Base-by-base conservation (phyloP, 192 early-diverging fungal genomes). In the Dissophora globulifera region DNA sequence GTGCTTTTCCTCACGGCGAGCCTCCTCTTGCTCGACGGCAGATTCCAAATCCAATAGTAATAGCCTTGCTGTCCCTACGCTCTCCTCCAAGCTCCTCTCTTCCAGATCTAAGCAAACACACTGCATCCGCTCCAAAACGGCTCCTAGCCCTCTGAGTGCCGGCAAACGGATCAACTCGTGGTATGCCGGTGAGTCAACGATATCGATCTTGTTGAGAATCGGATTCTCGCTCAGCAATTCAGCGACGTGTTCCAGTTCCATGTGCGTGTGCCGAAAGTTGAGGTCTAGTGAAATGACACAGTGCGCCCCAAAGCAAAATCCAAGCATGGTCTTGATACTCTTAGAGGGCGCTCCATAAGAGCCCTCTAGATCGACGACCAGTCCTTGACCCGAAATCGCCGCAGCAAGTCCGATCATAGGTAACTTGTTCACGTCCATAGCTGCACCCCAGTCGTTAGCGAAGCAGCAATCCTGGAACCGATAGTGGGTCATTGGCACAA, bases 371-470 rank as follows among this genome's bases (percentile, higher is more conserved):
- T 75, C 71, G 11, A 75, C 71, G 5, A 59, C 56, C 7, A 75
- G 32, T 30, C 71, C 71, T 48, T 75, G 71, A 46, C 55, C 62
- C 11, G 71, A 66, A 33, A 75, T 66, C 26, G 71, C 55, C 1
- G 71, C 71, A 3, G 71, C 71, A 12, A 75, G 51, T 48, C 71
- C 71, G 26, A 75, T 75, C 71, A 75, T 75, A 0, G 71, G 71
- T 31, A 75, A 19, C 29, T 75, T 75, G 57, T 75, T 75, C 29
- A 64, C 40, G 41, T 75, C 71, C 71, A 75, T 75, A 5, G 25
- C 55, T 1, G 62, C 57, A 17, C 71, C 71, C 71, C 71, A 75
- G 50, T 75, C 71, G 30, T 75, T 75, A 0, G 71, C 71, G 33
- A 75, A 75, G 35, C 71, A 75, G 45, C 71, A 75, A 38, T 66